These are phyloP conservation scores for Solanum rostratum DNA, from an alignment of 257 asterid species.

Conservation along the genomic window DNA sequence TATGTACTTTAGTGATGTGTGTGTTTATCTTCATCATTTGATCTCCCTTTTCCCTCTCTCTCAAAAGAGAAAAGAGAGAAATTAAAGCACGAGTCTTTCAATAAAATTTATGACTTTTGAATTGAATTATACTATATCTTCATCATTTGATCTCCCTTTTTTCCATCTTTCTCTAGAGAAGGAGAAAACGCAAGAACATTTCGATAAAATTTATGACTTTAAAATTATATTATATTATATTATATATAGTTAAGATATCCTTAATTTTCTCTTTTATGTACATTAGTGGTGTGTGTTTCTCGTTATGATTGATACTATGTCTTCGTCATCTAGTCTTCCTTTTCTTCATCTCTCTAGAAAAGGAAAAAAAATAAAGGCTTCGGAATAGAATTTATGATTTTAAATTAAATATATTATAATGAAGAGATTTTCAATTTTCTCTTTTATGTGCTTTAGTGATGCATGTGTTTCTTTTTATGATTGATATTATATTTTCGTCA, in stretches of 20 bases:
- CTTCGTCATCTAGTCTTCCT: neutral
- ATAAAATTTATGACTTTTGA: neutral
- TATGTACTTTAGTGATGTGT: no score
- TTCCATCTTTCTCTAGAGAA: neutral
- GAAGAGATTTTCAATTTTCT: rapidly evolving
- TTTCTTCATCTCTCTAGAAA: neutral
- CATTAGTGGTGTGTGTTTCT: no score
- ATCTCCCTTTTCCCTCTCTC: neutral
- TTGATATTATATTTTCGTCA: neutral
- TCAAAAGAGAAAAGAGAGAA: no score
- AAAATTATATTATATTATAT: neutral
- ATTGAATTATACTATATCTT: neutral
- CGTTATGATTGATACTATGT: neutral
- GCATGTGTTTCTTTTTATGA: no score
- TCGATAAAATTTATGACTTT: neutral
- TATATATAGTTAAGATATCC: neutral
- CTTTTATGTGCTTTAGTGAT: no score
- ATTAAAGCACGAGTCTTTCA: no score
- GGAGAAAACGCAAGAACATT: neutral
- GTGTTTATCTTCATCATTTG: neutral
- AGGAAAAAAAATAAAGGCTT: no score
- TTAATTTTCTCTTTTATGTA: neutral
- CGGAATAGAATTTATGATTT: neutral
- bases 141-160: neutral
- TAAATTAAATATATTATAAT: neutral